Percentiles rank a stretch among this genome's conserved stretches.
Evolutionary conservation across 164 flowering plant genomes (phyloP).

Genomic region (Aristolochia contorta): DNA sequence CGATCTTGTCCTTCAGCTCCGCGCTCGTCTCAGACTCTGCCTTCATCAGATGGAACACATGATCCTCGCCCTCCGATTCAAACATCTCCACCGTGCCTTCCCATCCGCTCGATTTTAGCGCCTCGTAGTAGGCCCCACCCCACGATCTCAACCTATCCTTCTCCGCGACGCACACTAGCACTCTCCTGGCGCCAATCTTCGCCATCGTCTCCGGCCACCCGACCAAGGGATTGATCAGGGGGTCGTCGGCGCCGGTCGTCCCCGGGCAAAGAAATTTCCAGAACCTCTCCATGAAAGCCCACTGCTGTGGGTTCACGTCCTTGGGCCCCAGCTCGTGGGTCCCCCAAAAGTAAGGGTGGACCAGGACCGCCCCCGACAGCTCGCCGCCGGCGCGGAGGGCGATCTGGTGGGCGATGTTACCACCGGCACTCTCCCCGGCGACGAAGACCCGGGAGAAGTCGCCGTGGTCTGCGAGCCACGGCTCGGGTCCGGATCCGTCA

Average conservation of each 20-base stretch:
- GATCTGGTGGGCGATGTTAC: conserved; percentile 34
- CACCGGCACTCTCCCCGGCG: conserved; percentile 62
- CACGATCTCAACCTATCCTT: conserved; percentile 4
- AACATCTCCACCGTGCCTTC: conserved; percentile 8
- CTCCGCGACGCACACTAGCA: conserved; percentile 11
- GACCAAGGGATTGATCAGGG: conserved; percentile 2
- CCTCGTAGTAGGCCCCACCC: conserved; percentile 4
- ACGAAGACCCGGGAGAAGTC: conserved; percentile 34
- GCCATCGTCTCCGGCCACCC: not conserved
- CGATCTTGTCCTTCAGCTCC: conserved; percentile 1
- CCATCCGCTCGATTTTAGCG: conserved; percentile 7
- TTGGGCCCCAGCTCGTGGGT: not conserved
- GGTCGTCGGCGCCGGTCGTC: conserved; percentile 4
- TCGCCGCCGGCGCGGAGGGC: conserved; percentile 8
- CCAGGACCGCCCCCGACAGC: not conserved
- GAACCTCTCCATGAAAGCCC: not conserved
- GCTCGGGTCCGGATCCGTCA: conserved; percentile 11
- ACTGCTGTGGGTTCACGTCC: not conserved
- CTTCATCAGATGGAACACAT: conserved; percentile 7
- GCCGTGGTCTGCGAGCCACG: conserved; percentile 33
- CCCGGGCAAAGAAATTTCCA: conserved; percentile 9
- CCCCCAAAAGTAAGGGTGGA: conserved; percentile 8
- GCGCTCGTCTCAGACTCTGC: not conserved
- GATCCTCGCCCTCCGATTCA: conserved; percentile 9
- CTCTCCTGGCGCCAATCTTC: not conserved